A percentile compares a stretch with the other conserved stretches of the same genome.
Evolutionary conservation across 768 basidiomycete species (phyloP).

Genomic region (Hygrophorus russula): DNA sequence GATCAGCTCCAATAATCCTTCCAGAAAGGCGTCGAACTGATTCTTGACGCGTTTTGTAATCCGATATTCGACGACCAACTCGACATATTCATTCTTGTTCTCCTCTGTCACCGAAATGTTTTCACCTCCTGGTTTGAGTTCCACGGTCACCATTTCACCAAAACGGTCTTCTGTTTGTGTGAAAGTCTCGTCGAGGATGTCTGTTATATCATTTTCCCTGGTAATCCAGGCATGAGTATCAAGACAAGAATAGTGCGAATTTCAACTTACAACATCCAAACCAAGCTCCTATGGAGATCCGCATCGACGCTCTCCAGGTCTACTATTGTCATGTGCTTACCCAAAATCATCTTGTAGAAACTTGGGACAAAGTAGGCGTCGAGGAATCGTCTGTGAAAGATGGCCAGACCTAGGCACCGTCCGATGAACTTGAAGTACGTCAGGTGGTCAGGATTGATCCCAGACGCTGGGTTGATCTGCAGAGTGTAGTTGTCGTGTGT

Average conservation of each 20-base stretch:
- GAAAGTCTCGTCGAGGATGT: constrained; percentile 65
- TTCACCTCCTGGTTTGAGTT: constrained; percentile 53
- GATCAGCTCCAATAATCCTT: constrained; percentile 75
- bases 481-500: constrained; percentile 73
- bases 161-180: constrained; percentile 64
- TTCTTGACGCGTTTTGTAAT: constrained; percentile 73
- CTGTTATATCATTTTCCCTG: constrained; percentile 70
- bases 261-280: constrained; percentile 60
- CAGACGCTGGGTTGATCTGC: constrained; percentile 69
- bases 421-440: constrained; percentile 81
- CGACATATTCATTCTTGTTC: constrained; percentile 73
- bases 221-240: background rate
- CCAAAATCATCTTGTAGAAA: constrained; percentile 71
- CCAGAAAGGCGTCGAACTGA: constrained; percentile 80
- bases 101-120: constrained; percentile 55
- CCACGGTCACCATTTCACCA: constrained; percentile 57
- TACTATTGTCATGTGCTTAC: constrained; percentile 43
- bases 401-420: constrained; percentile 58
- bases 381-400: constrained; percentile 70
- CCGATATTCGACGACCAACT: constrained; percentile 71
- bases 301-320: constrained; percentile 66
- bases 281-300: constrained; percentile 55
- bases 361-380: constrained; percentile 74
- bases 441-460: constrained; percentile 66
- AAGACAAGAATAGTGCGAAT: background rate